phyloP scores from a whole-genome alignment of 305 asterid genomes.

The Salvia sclarea region DNA sequence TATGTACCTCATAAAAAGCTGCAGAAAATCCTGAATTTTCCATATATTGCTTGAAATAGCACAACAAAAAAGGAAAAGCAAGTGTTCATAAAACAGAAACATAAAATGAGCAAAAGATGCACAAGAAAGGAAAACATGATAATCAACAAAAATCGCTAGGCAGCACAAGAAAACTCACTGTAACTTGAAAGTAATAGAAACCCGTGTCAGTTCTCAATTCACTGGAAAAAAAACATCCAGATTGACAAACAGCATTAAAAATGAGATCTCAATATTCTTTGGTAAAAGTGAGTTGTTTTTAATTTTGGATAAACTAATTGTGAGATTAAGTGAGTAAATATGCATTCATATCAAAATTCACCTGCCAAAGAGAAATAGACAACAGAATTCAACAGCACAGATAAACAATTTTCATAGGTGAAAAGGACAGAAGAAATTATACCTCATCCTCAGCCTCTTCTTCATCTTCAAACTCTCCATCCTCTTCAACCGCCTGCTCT shows the following conservation, averaged over 20 bases:
- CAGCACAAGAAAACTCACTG: background rate
- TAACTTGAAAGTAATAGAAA: background rate
- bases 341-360: background rate
- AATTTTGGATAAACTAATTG: background rate
- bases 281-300: background rate
- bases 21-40: background rate
- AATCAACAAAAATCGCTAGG: constrained; percentile 9
- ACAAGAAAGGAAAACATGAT: background rate
- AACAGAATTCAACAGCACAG: background rate
- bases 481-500: constrained; percentile 69
- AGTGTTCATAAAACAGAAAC: background rate
- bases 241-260: background rate
- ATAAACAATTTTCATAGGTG: background rate
- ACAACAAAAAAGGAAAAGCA: background rate
- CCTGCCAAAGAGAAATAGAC: background rate
- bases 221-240: background rate
- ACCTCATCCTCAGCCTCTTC: constrained; percentile 89
- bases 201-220: background rate
- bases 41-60: background rate
- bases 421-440: constrained; percentile 20
- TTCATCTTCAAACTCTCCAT: constrained; percentile 65
- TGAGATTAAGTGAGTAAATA: background rate
- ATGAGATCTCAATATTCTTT: background rate
- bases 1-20: background rate
- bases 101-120: background rate